A percentile compares a stretch with the other conserved stretches of the same genome.
These are phyloP conservation scores for Sporothrix inflata DNA, from an alignment of 2,329 filamentous ascomycete genomes.

Conservation along the genomic window DNA sequence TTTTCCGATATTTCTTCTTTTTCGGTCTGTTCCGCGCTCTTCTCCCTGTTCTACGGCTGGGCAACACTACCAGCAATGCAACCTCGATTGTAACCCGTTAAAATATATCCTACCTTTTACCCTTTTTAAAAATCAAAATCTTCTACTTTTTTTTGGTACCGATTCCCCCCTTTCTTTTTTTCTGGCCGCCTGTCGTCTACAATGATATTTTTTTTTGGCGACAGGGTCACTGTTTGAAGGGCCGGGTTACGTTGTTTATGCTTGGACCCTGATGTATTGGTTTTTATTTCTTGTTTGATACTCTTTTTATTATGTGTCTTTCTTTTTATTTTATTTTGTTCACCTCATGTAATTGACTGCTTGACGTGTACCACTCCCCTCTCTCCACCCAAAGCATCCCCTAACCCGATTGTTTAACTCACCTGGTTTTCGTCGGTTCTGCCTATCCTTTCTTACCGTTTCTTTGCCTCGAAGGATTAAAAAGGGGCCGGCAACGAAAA, in stretches of 20 bases:
- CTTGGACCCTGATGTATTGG: neutral
- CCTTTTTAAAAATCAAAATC: conserved; percentile 2
- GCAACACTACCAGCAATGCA: neutral
- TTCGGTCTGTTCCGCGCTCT: neutral
- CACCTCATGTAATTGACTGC: neutral
- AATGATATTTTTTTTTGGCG: neutral
- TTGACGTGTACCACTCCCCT: neutral
- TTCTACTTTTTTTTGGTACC: neutral
- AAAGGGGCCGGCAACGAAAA: neutral
- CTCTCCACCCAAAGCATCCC: neutral
- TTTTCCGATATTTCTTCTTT: neutral
- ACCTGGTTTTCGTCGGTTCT: neutral
- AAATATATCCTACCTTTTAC: conserved; percentile 4
- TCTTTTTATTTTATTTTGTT: neutral
- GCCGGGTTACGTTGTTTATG: neutral
- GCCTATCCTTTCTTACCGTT: neutral
- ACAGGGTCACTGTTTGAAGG: neutral
- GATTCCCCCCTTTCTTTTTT: neutral
- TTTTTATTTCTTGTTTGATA: neutral
- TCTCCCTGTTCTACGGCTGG: neutral
- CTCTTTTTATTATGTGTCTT: neutral
- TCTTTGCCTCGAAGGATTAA: neutral
- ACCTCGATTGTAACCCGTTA: neutral
- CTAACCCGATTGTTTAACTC: neutral
- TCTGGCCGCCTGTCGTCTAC: neutral